Conservation (phyloP, 108 stramenopile species). For the Nitzschia putrida region DNA sequence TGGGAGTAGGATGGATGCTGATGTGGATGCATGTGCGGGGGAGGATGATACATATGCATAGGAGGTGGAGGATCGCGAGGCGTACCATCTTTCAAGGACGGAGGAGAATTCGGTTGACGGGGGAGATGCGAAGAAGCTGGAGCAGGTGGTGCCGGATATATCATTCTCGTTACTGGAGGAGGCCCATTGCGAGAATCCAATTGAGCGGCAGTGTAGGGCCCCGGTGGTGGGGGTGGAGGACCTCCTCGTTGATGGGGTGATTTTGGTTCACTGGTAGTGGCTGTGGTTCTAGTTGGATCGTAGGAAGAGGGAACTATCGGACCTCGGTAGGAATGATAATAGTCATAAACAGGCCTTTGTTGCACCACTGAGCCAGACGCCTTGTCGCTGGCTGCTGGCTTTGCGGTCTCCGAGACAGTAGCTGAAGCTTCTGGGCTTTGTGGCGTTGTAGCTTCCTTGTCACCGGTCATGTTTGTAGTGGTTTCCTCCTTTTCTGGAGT, state of each 20-base stretch:
- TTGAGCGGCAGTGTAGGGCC: constrained; percentile 30
- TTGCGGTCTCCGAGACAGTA: no score
- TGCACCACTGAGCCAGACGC: no score
- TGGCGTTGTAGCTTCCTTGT: no score
- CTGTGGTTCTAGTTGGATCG: not conserved
- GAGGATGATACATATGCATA: constrained; percentile 18
- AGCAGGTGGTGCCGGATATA: not conserved
- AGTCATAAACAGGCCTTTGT: constrained; percentile 15
- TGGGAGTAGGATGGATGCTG: not conserved
- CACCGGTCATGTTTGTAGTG: no score
- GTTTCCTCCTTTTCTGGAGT: no score
- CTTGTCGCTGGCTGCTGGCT: no score
- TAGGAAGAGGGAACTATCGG: not conserved
- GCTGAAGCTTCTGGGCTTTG: no score
- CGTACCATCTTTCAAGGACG: not conserved
- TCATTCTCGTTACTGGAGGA: not conserved
- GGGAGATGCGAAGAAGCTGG: not conserved
- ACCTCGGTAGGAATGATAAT: constrained; percentile 14
- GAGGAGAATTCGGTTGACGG: constrained; percentile 16
- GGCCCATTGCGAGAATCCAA: constrained; percentile 14
- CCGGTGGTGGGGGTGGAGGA: constrained; percentile 11
- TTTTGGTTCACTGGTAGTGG: not conserved
- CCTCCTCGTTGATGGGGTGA: not conserved
- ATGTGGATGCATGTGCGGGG: constrained; percentile 4
- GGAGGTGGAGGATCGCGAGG: constrained; percentile 19